These are phyloP conservation scores for Fusarium verrucosum DNA, from an alignment of 2,329 filamentous ascomycete genomes.

Conservation along the genomic window DNA sequence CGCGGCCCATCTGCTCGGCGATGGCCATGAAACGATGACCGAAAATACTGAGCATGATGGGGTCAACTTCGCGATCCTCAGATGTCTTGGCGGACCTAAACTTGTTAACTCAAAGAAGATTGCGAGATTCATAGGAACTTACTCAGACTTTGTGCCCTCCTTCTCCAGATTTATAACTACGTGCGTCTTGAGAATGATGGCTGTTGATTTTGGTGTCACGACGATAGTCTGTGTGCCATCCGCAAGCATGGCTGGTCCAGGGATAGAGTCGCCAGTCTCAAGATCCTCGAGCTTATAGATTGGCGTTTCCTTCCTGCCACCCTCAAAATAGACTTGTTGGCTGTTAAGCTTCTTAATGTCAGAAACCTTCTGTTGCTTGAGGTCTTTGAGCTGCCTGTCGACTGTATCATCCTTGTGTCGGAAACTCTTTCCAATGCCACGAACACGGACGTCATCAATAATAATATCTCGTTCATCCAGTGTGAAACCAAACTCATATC, in stretches of 20 bases:
- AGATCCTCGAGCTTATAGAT: conserved; percentile 85
- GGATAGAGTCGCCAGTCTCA: conserved; percentile 74
- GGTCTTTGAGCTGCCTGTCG: conserved; percentile 79
- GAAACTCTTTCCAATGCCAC: conserved; percentile 90
- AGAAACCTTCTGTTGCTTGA: conserved; percentile 67
- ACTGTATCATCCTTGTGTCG: conserved; percentile 82
- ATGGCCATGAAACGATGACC: conserved; percentile 87
- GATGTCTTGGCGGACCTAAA: conserved; percentile 35
- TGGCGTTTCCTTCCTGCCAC: conserved; percentile 78
- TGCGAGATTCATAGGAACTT: conserved; percentile 15
- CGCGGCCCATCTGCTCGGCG: conserved; percentile 84
- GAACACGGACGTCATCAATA: conserved; percentile 86
- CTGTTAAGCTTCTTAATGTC: conserved; percentile 70
- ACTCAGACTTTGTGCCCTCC: conserved; percentile 52
- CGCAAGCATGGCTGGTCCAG: conserved; percentile 85
- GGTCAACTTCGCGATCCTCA: conserved; percentile 66
- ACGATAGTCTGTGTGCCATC: conserved; percentile 94
- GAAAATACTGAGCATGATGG: conserved; percentile 82
- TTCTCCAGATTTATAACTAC: conserved; percentile 86
- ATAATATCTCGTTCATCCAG: conserved; percentile 86
- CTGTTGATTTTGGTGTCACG: conserved; percentile 79
- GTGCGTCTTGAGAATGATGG: conserved; percentile 83
- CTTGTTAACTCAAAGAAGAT: not conserved
- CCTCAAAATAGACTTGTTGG: conserved; percentile 83
- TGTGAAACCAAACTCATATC: conserved; percentile 93